These are phyloP conservation scores for Fusarium heterosporum DNA, from an alignment of 2,329 filamentous ascomycete species.

Conservation along the genomic window DNA sequence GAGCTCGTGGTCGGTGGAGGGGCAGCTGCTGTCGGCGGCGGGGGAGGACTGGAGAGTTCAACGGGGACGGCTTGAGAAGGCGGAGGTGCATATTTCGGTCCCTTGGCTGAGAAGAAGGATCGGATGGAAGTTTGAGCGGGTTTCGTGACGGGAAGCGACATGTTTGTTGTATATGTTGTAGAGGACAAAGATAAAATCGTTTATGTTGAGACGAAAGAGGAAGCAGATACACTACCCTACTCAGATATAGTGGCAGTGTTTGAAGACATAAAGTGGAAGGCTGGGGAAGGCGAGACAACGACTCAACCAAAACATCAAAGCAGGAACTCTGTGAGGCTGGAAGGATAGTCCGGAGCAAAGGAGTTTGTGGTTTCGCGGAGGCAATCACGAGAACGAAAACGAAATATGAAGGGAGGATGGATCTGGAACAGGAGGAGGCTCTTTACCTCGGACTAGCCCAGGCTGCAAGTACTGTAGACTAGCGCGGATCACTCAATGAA, in stretches of 20 bases:
- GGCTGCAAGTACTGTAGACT: slow-evolving; percentile 12
- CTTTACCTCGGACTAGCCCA: slow-evolving; percentile 18
- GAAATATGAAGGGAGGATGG: slow-evolving; percentile 9
- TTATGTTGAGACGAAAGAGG: not conserved
- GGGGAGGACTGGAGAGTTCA: slow-evolving; percentile 35
- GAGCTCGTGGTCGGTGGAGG: slow-evolving; percentile 47
- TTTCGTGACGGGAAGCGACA: slow-evolving; percentile 57
- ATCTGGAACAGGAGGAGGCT: slow-evolving; percentile 20
- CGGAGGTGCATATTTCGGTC: slow-evolving; percentile 54
- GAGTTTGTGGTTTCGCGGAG: slow-evolving; percentile 28
- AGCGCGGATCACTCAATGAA: slow-evolving; percentile 25
- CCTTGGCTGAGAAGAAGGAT: slow-evolving; percentile 69
- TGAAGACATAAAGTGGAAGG: slow-evolving; percentile 4
- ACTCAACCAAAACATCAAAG: slow-evolving; percentile 4
- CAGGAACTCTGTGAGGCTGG: slow-evolving; percentile 3
- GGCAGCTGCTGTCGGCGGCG: slow-evolving; percentile 42
- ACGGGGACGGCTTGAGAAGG: slow-evolving; percentile 44
- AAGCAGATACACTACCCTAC: not conserved
- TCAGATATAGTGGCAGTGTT: slow-evolving; percentile 1
- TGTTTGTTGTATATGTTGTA: slow-evolving; percentile 36
- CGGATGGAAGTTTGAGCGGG: slow-evolving; percentile 67
- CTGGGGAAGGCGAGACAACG: slow-evolving; percentile 14
- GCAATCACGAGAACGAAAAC: slow-evolving; percentile 16
- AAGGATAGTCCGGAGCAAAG: slow-evolving; percentile 1
- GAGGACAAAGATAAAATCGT: not conserved